Base-by-base conservation (phyloP, 164 flowering plant genomes). In the Houttuynia cordata region DNA sequence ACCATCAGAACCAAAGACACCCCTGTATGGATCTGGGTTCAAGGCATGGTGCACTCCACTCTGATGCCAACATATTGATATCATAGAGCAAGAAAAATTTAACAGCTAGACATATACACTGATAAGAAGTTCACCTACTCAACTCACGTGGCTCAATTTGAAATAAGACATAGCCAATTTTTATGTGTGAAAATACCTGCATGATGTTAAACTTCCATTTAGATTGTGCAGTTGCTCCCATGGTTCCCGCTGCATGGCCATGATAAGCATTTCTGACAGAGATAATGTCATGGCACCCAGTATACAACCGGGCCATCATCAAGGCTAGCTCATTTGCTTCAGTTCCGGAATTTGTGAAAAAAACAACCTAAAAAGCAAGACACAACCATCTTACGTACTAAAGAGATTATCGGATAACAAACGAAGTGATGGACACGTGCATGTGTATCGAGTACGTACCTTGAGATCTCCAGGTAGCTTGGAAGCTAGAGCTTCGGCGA, bases 261-360 rank as follows among this genome's bases (percentile, higher is more conserved):
- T 94, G 99, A 66, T 91, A 94, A 0, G 83, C 83, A 66, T 94
- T 94, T 71, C 99, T 77, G 45, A 94, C 24, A 0, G 99, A 86
- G 45, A 94, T 73, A 39, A 94, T 74, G 71, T 88, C 99, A 47
- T 88, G 78, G 67, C 76, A 73, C 0, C 96, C 95, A 4, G 93
- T 88, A 60, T 94, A 91, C 61, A 91, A 58, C 52, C 82, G 79
- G 17, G 99, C 91, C 10, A 94, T 83, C 93, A 94, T 75, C 78
- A 94, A 69, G 2, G 99, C 99, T 62, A 94, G 64, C 74, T 94
- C 99, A 62, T 94, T 94, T 15, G 99, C 99, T 66, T 94, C 99
- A 21, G 99, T 94, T 42, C 99, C 99, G 13, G 97, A 90, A 70
- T 94, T 94, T 0, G 96, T 88, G 62, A 94, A 94, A 64, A 85